Base-by-base conservation (phyloP, 495 filamentous ascomycete genomes). In the Penicillium soppii region DNA sequence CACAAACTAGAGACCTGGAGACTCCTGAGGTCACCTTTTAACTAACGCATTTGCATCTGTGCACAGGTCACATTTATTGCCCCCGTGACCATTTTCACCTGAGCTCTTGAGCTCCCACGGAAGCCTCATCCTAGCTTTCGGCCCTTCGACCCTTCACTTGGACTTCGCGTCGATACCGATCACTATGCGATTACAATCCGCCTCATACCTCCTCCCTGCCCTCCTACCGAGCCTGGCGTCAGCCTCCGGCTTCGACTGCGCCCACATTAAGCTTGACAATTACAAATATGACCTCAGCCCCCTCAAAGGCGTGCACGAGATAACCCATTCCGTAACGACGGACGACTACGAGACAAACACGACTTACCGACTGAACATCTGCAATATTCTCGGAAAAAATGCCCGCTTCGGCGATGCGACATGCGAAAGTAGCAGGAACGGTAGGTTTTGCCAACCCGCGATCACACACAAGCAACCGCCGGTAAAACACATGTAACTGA, bases 301-400 rank as follows among this genome's bases (percentile, higher is more conserved):
- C 16, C 78, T 97, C 7, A 78, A 74, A 27, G 91, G 90, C 20
- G 85, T 89, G n/a, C 87, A 90, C 63, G 82, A 82, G n/a, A 74
- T 95, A 21, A 80, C 83, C 29, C 78, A 82, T 50, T 69, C 70
- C 42, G 68, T 77, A 37, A 72, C 80, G 20, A 67, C 69, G 2
- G 81, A 76, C 0, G 71, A 61, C 2, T 73, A 57, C 43, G 57
- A 68, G 22, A 68, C 60, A 6, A 95, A 95, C 60, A 90, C 84
- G 6, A 96, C 89, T 7, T 96, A 92, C 70, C 89, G 88, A n/a
- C 65, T 98, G 29, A 89, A 97, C 57, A 78, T 96, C 41, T 98
- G 94, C 68, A 70, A 71, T 29, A 73, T 77, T 15, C 70, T 98
- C 36, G 72, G 74, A 49, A 73, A 77, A 45, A 77, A 72, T 26